A percentile compares a stretch with the other conserved stretches of the same genome.
phyloP scores from a whole-genome alignment of 2,329 filamentous ascomycete species.

The Aspergillus phoenicis region DNA sequence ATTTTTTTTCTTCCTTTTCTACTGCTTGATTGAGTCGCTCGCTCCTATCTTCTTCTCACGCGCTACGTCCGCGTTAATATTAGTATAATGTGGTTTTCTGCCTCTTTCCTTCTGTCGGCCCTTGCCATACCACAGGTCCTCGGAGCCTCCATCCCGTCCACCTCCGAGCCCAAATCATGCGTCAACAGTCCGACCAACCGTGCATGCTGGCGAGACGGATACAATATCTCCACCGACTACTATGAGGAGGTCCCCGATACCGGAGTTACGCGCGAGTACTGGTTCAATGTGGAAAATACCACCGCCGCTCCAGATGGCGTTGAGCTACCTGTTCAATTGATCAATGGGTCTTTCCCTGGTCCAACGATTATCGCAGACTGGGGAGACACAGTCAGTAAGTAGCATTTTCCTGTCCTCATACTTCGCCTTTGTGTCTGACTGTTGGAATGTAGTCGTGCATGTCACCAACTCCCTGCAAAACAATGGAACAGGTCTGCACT shows the following conservation, averaged over 20 bases:
- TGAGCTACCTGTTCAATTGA: slow-evolving; percentile 49
- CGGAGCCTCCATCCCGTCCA: not conserved
- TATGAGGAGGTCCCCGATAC: slow-evolving; percentile 26
- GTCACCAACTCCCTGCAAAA: slow-evolving; percentile 54
- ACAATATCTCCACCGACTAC: slow-evolving; percentile 38
- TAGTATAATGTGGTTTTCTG: not conserved
- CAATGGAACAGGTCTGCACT: slow-evolving; percentile 33
- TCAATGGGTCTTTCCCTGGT: slow-evolving; percentile 69
- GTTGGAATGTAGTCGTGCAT: slow-evolving; percentile 49
- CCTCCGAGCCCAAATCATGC: not conserved
- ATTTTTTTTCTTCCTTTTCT: not conserved
- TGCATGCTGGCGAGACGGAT: slow-evolving; percentile 7
- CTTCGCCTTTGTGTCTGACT: not conserved
- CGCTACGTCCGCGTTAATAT: not conserved
- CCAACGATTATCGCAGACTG: slow-evolving; percentile 67
- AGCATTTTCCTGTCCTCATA: too few relatives aligned
- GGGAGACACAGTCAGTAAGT: slow-evolving; percentile 50
- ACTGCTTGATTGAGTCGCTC: not conserved
- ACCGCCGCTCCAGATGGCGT: slow-evolving; percentile 29
- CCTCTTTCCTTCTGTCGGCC: not conserved
- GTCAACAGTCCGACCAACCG: not conserved
- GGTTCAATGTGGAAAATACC: slow-evolving; percentile 19
- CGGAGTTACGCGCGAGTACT: slow-evolving; percentile 20
- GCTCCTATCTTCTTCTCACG: not conserved
- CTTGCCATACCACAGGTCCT: not conserved